A percentile compares a stretch with the other conserved stretches of the same genome.
Evolutionary conservation across 345 rosid species (phyloP).

Genomic region (Gynandropsis gynandra): DNA sequence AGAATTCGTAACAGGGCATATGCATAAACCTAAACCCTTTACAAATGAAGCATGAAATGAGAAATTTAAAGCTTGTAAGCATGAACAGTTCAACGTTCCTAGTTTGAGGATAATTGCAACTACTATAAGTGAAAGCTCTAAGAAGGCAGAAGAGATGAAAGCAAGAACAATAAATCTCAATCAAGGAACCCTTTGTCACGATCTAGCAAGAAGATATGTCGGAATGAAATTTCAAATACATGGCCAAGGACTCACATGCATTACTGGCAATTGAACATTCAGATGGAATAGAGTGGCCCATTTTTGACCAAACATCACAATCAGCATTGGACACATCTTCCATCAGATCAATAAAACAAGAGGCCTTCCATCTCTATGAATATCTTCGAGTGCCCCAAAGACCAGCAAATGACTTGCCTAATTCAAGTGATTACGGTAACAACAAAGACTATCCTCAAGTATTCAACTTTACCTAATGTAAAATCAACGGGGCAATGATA

Average conservation of each 20-base stretch:
- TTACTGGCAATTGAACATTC: too few species aligned
- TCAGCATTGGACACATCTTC: constrained; percentile 1
- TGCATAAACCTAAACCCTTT: neutral
- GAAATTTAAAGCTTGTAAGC: constrained; percentile 5
- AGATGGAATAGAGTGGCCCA: neutral
- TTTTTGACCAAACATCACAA: neutral
- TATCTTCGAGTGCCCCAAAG: neutral
- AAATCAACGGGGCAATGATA: constrained; percentile 1
- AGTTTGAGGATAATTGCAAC: neutral
- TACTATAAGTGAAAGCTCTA: neutral
- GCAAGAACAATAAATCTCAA: too few species aligned
- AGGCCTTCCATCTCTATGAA: neutral
- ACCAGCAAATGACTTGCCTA: constrained; percentile 6
- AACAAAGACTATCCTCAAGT: constrained; percentile 2
- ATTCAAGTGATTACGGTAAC: constrained; percentile 6
- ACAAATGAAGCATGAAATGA: neutral
- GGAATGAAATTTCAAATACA: too few species aligned
- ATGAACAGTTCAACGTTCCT: neutral
- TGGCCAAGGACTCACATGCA: too few species aligned
- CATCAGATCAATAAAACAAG: neutral
- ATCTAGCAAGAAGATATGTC: too few species aligned
- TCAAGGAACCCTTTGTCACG: too few species aligned
- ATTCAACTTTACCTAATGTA: constrained; percentile 9
- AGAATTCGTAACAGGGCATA: neutral
- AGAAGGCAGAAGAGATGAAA: too few species aligned